Conservation (phyloP, 2,329 filamentous ascomycete species). For the Dactylellina sp. region DNA sequence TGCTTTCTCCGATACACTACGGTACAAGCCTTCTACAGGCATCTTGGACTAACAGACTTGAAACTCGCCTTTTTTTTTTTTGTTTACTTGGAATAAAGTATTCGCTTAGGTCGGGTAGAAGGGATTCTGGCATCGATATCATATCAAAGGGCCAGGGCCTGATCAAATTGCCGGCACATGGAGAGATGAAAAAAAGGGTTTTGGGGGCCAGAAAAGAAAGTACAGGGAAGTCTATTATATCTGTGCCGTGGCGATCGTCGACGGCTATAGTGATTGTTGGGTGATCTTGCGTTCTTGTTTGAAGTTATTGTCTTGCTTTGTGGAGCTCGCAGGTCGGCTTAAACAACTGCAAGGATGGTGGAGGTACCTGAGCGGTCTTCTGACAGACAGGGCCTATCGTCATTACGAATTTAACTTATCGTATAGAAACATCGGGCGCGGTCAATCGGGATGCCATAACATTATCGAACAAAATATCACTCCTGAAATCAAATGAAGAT, state of each 20-base stretch:
- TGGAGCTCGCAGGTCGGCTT: slow-evolving; percentile 34
- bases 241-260: neutral
- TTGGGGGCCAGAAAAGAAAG: too few species aligned
- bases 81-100: slow-evolving; percentile 45
- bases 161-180: neutral
- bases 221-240: neutral
- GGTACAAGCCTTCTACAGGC: slow-evolving; percentile 33
- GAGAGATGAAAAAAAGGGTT: neutral
- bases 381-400: slow-evolving; percentile 47
- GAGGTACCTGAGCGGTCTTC: slow-evolving; percentile 46
- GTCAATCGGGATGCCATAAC: slow-evolving; percentile 36
- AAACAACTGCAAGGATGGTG: slow-evolving; percentile 41
- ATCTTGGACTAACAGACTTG: slow-evolving; percentile 34
- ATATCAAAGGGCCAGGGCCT: neutral
- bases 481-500: neutral
- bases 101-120: slow-evolving; percentile 52
- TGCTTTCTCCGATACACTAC: slow-evolving; percentile 52
- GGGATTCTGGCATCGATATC: slow-evolving; percentile 29
- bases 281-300: slow-evolving; percentile 3
- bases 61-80: slow-evolving; percentile 52
- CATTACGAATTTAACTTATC: slow-evolving; percentile 11
- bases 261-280: neutral
- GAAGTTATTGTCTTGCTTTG: slow-evolving; percentile 8
- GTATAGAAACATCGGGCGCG: slow-evolving; percentile 2
- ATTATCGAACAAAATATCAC: neutral